Evolutionary conservation across 1,139 yeast species (phyloP).

Genomic region (Debaryomyces subglobosus): DNA sequence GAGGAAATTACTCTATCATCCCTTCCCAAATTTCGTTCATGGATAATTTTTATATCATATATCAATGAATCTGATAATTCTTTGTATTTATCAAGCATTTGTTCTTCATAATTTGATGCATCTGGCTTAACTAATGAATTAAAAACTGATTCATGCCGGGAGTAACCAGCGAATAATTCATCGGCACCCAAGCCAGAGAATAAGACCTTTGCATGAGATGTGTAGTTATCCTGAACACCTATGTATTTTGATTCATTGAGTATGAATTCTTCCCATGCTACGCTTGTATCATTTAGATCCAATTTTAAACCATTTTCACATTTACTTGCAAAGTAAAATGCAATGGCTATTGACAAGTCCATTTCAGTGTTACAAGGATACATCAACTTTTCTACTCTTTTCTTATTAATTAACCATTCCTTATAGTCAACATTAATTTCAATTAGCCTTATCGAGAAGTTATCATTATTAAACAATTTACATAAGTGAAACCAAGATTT

Average conservation of each 20-base stretch:
- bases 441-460: slow-evolving; percentile 48
- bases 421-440: slow-evolving; percentile 75
- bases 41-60: slow-evolving; percentile 71
- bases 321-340: slow-evolving; percentile 87
- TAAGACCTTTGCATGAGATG: slow-evolving; percentile 65
- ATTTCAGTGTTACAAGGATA: slow-evolving; percentile 87
- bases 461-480: slow-evolving; percentile 33
- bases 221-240: slow-evolving; percentile 26
- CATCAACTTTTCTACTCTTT: slow-evolving; percentile 65
- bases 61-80: slow-evolving; percentile 53
- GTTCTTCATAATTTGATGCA: slow-evolving; percentile 18
- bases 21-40: slow-evolving; percentile 80
- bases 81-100: slow-evolving; percentile 21
- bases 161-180: slow-evolving; percentile 92
- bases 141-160: slow-evolving; percentile 65
- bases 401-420: slow-evolving; percentile 56
- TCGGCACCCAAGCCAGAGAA: slow-evolving; percentile 98
- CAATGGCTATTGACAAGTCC: slow-evolving; percentile 94
- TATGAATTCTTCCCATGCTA: slow-evolving; percentile 27
- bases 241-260: slow-evolving; percentile 17
- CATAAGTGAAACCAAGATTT: slow-evolving; percentile 60
- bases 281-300: slow-evolving; percentile 16
- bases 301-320: slow-evolving; percentile 44
- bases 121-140: slow-evolving; percentile 25
- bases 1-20: slow-evolving; percentile 85